These are phyloP conservation scores for Gracilaria domingensis DNA, from an alignment of 23 red algal genomes.

Conservation along the genomic window DNA sequence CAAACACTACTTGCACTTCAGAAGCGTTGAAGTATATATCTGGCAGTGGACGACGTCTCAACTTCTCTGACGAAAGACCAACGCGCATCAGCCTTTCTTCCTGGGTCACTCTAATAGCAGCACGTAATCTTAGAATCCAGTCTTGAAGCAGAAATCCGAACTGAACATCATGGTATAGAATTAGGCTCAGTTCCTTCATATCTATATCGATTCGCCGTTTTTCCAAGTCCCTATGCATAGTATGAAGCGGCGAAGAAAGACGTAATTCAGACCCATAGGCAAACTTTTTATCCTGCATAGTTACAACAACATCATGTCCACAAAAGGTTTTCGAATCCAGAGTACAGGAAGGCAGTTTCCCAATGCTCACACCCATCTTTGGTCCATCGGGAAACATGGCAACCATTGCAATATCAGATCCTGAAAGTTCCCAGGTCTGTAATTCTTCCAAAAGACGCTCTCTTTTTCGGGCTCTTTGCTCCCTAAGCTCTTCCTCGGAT, in stretches of 20 bases:
- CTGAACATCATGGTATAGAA: constrained; percentile 64
- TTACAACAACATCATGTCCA: constrained; percentile 54
- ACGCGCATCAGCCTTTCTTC: not conserved
- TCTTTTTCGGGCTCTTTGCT: constrained; percentile 4
- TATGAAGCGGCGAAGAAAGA: constrained; percentile 55
- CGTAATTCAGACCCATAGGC: constrained; percentile 51
- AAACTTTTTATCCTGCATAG: constrained; percentile 45
- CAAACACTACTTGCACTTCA: constrained; percentile 68
- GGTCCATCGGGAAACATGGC: constrained; percentile 80
- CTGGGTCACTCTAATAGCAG: constrained; percentile 56
- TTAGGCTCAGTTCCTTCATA: constrained; percentile 18
- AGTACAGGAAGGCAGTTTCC: constrained; percentile 51
- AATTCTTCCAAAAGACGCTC: constrained; percentile 41
- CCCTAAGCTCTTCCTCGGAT: constrained; percentile 36
- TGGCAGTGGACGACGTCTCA: constrained; percentile 46
- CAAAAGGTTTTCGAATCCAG: constrained; percentile 49
- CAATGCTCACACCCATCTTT: constrained; percentile 44
- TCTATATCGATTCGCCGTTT: constrained; percentile 66
- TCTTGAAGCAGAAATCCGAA: constrained; percentile 77
- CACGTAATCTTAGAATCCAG: constrained; percentile 79
- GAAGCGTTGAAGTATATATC: constrained; percentile 57
- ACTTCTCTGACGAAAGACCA: constrained; percentile 30
- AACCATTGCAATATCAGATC: constrained; percentile 36
- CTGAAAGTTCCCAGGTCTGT: constrained; percentile 47
- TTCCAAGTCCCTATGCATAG: constrained; percentile 52